These are phyloP conservation scores for Nadsonia fulvescens DNA, from an alignment of 805 yeast genomes.

Conservation along the genomic window DNA sequence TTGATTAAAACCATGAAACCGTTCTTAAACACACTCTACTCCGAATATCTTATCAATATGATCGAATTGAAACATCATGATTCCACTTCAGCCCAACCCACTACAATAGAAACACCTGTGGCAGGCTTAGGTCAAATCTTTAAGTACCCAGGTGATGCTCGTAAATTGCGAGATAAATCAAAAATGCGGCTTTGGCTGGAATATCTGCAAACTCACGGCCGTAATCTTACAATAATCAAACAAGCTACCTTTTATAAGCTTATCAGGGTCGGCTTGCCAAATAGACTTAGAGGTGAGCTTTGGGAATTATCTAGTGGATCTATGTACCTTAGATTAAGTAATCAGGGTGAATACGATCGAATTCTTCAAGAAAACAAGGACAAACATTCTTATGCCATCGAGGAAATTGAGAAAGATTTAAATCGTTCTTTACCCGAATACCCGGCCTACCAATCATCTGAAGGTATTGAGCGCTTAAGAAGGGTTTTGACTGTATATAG, in stretches of 20 bases:
- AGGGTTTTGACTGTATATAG: constrained; percentile 86
- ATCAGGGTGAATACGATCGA: constrained; percentile 38
- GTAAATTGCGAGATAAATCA: constrained; percentile 56
- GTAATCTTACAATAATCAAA: constrained; percentile 58
- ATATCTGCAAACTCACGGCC: constrained; percentile 65
- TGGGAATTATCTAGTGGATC: constrained; percentile 93
- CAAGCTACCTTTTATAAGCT: constrained; percentile 67
- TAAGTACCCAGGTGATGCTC: constrained; percentile 81
- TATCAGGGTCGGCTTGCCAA: constrained; percentile 85
- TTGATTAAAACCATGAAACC: constrained; percentile 41
- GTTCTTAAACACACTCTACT: constrained; percentile 57
- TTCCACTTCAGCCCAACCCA: constrained; percentile 10
- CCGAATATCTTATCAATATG: constrained; percentile 54
- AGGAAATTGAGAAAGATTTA: constrained; percentile 90
- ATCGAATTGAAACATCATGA: constrained; percentile 24
- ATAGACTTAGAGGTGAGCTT: constrained; percentile 80
- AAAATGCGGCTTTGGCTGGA: constrained; percentile 91
- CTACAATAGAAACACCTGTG: constrained; percentile 26
- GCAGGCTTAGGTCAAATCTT: constrained; percentile 79
- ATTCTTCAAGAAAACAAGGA: constrained; percentile 44
- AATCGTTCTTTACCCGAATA: constrained; percentile 92
- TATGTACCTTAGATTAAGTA: constrained; percentile 48
- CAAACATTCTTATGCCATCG: constrained; percentile 65
- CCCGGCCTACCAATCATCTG: constrained; percentile 74
- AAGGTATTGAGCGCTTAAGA: constrained; percentile 72